Conservation (phyloP, 352 stramenopile genomes). For the Pythium rhizo-oryzae region DNA sequence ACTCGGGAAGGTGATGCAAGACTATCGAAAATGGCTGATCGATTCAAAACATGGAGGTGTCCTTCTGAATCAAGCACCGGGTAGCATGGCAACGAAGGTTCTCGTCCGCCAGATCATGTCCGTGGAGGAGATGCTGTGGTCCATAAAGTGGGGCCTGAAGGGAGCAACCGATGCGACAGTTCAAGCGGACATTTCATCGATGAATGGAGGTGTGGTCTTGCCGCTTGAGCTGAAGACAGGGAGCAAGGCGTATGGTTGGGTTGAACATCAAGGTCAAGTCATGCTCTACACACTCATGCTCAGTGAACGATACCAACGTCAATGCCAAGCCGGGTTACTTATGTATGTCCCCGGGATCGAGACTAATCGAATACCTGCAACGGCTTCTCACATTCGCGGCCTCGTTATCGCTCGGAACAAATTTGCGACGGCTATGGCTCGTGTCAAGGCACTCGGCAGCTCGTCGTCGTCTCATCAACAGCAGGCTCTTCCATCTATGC, state of each 20-base stretch:
- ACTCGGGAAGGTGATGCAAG: conserved; percentile 53
- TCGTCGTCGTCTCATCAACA: conserved; percentile 46
- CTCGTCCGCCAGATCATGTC: conserved; percentile 54
- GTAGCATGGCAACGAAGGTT: conserved; percentile 30
- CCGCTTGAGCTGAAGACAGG: conserved; percentile 91
- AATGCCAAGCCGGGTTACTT: conserved; percentile 61
- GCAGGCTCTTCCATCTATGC: conserved; percentile 65
- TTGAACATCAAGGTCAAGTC: conserved; percentile 84
- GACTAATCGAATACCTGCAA: conserved; percentile 62
- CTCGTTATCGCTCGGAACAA: conserved; percentile 72
- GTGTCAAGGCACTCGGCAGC: conserved; percentile 59
- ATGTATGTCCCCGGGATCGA: conserved; percentile 77
- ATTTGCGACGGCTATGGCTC: conserved; percentile 62
- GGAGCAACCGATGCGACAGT: conserved; percentile 76
- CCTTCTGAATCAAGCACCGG: conserved; percentile 42
- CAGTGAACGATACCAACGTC: conserved; percentile 73
- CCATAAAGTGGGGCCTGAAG: conserved; percentile 83
- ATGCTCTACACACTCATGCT: conserved; percentile 89
- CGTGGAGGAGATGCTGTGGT: conserved; percentile 88
- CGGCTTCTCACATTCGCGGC: conserved; percentile 58
- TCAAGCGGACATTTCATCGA: conserved; percentile 42
- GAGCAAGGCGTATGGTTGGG: conserved; percentile 55
- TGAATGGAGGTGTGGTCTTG: conserved; percentile 36
- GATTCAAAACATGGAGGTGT: conserved; percentile 32
- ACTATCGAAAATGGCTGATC: conserved; percentile 59